A percentile compares a stretch with the other conserved stretches of the same genome.
These are phyloP conservation scores for Marvania coccoides DNA, from an alignment of 139 green algal genomes.

Conservation along the genomic window DNA sequence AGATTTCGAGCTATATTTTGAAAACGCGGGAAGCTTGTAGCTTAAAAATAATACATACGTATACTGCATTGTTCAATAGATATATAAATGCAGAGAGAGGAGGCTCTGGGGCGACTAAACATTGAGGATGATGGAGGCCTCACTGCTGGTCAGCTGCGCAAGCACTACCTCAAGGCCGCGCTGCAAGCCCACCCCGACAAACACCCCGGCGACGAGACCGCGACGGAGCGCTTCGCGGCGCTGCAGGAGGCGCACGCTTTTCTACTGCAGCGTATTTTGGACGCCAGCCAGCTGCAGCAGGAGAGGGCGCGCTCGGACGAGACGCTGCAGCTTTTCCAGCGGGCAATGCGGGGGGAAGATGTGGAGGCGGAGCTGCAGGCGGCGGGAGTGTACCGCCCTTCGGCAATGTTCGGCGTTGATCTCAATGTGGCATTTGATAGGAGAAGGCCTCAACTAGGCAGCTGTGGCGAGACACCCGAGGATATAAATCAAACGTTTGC, in stretches of 20 bases:
- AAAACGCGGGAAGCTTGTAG: not conserved
- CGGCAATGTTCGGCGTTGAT: conserved; percentile 19
- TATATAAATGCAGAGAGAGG: no score
- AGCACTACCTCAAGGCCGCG: conserved; percentile 29
- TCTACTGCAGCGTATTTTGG: not conserved
- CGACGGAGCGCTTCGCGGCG: conserved; percentile 28
- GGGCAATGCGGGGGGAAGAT: conserved; percentile 4
- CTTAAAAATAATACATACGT: not conserved
- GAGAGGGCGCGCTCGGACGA: not conserved
- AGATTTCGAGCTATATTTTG: no score
- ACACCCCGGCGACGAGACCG: conserved; percentile 14
- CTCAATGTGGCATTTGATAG: conserved; percentile 11
- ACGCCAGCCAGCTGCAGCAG: not conserved
- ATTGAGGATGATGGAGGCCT: not conserved
- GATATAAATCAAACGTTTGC: not conserved
- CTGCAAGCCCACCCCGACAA: conserved; percentile 53
- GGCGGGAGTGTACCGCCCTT: conserved; percentile 15
- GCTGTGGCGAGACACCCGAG: not conserved
- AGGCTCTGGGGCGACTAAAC: no score
- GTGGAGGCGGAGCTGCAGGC: conserved; percentile 1
- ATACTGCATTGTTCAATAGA: no score
- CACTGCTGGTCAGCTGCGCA: not conserved
- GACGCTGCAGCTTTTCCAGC: not conserved
- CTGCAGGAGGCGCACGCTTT: conserved; percentile 36
- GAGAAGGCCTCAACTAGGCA: not conserved